Conservation (phyloP, 495 filamentous ascomycete genomes). For the Rhizodiscina lignyota region DNA sequence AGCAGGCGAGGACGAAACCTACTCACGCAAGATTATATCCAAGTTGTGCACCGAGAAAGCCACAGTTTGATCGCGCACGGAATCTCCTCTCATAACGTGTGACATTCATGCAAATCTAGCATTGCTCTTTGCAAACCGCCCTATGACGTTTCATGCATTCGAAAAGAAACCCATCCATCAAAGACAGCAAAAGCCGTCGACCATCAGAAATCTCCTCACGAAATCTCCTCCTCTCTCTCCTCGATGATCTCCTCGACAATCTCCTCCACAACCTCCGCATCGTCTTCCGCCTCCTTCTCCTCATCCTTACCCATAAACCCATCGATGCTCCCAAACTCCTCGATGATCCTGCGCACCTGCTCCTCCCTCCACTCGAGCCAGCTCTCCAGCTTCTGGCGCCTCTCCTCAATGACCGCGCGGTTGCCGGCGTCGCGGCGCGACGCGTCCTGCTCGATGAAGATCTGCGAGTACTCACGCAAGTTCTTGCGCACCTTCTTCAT, state of each 20-base stretch:
- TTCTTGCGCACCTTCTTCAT: constrained; percentile 97
- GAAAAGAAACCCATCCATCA: too few relatives aligned
- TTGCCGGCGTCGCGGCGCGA: constrained; percentile 85
- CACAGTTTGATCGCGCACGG: too few relatives aligned
- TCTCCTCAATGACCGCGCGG: constrained; percentile 75
- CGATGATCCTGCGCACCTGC: constrained; percentile 48
- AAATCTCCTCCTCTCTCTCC: constrained; percentile 69
- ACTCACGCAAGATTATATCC: too few relatives aligned
- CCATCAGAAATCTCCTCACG: too few relatives aligned
- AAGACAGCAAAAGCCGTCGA: too few relatives aligned
- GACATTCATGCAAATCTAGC: too few relatives aligned
- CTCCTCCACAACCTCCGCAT: constrained; percentile 86
- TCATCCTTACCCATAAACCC: constrained; percentile 29
- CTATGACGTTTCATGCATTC: too few relatives aligned
- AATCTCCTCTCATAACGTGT: too few relatives aligned
- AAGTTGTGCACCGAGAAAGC: too few relatives aligned
- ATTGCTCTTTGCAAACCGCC: too few relatives aligned
- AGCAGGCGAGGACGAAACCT: too few relatives aligned
- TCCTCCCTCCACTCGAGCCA: constrained; percentile 79
- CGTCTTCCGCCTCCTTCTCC: constrained; percentile 50
- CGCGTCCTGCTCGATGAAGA: constrained; percentile 89
- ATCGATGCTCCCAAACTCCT: constrained; percentile 27
- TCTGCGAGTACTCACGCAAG: constrained; percentile 82
- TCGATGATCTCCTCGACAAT: constrained; percentile 51
- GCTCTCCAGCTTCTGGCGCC: constrained; percentile 70